Base-by-base conservation (phyloP, 208 protist species). In the Leishmania arabica region DNA sequence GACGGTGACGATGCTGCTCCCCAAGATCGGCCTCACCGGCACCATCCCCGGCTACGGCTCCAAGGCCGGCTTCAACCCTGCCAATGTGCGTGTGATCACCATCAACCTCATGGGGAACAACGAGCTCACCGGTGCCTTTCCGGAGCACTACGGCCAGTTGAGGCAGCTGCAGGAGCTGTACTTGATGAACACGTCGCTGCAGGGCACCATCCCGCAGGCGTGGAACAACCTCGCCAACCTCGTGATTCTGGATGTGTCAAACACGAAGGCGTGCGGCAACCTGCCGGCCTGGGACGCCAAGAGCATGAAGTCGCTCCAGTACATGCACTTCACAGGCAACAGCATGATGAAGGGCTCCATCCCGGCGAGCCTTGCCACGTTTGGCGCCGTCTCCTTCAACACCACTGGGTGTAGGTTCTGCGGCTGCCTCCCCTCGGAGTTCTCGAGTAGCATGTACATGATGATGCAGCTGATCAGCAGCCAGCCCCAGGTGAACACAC, bases 241-340 rank as follows among this genome's bases (percentile, higher is more conserved):
- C 68, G 64, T 51, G 15, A 70, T 47, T 31, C 27, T 90, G 21
- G 80, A 85, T 79, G 76, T 88, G 54, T 80, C 81, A 34, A 82
- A 86, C 64, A 90, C 87, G 21, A 86, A 81, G 81, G 84, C 84
- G 42, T 90, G 87, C 80, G 78, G 81, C 45, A 82, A 78, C 77
- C 79, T 88, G 40, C 84, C 87, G 19, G n/a, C 80, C n/a, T 88
- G 84, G 84, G 75, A 80, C 58, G 24, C 37, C 51, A 84, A 64
- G 21, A 56, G 60, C 45, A 85, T 90, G 84, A 60, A 47, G 34
- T 31, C 40, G 42, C 72, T 90, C 34, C 24, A 72, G 66, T 37
- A 78, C 60, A 77, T 90, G 71, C 68, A 78, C 56, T 81, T 90
- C 54, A 72, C 31, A 19, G 76, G 77, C 60, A 83, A 87, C 70